phyloP scores from a whole-genome alignment of 805 yeast genomes.

The Barnettozyma vustinii region DNA sequence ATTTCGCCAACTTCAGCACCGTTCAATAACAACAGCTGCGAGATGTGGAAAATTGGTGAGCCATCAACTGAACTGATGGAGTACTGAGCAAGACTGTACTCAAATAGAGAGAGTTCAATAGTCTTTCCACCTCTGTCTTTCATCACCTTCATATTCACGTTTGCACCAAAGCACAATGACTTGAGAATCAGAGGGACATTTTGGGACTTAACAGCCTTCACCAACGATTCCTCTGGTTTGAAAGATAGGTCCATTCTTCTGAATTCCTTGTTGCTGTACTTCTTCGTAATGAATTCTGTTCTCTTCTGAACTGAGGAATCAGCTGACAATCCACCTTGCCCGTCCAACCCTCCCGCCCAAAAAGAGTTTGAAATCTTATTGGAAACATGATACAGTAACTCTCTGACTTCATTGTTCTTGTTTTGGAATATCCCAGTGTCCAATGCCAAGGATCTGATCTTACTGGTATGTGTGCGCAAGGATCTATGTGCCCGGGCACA shows the following conservation, averaged over 20 bases:
- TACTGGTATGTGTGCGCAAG: constrained; percentile 76
- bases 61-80: constrained; percentile 20
- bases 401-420: constrained; percentile 49
- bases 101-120: constrained; percentile 32
- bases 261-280: constrained; percentile 55
- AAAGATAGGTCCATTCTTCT: constrained; percentile 19
- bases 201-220: constrained; percentile 49
- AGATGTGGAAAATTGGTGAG: constrained; percentile 38
- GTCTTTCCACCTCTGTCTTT: constrained; percentile 18
- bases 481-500: constrained; percentile 89
- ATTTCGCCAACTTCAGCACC: constrained; percentile 43
- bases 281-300: constrained; percentile 53
- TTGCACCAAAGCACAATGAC: constrained; percentile 43
- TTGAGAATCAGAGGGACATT: constrained; percentile 39
- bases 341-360: constrained; percentile 43
- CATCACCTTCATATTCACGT: constrained; percentile 37
- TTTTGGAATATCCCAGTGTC: constrained; percentile 55
- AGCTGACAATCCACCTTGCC: neutral
- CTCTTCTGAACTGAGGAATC: constrained; percentile 34
- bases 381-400: constrained; percentile 49
- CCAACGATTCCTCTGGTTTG: constrained; percentile 32
- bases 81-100: constrained; percentile 49
- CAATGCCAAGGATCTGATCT: constrained; percentile 69
- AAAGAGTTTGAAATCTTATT: constrained; percentile 54
- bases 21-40: constrained; percentile 54